These are phyloP conservation scores for Pseudopyrenochaeta lycopersici DNA, from an alignment of 2,329 filamentous ascomycete genomes.

Conservation along the genomic window DNA sequence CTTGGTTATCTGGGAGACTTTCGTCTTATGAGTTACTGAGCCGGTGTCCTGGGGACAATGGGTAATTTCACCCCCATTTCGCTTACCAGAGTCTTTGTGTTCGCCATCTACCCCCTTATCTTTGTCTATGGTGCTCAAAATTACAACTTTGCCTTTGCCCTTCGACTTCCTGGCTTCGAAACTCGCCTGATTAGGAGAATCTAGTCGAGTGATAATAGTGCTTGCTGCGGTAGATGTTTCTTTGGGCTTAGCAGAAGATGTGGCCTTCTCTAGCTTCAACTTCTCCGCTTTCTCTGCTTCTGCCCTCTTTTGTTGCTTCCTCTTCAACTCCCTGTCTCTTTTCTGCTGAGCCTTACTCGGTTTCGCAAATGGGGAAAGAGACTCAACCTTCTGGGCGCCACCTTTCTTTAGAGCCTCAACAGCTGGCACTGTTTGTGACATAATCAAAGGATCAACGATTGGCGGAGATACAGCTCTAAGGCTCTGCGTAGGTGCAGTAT, in stretches of 20 bases:
- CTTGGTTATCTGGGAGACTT: constrained; percentile 6
- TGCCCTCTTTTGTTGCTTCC: constrained; percentile 44
- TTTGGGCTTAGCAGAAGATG: constrained; percentile 4
- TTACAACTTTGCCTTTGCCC: constrained; percentile 1
- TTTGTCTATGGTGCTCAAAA: neutral
- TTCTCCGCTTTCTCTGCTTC: constrained; percentile 27
- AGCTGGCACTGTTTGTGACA: neutral
- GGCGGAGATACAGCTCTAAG: neutral
- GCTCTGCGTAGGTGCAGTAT: neutral
- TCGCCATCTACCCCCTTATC: neutral
- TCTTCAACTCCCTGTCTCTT: constrained; percentile 47
- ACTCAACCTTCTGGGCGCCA: constrained; percentile 38
- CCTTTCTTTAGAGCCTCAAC: constrained; percentile 24
- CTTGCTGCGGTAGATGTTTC: neutral
- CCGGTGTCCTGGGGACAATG: constrained; percentile 8
- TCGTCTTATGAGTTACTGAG: constrained; percentile 25
- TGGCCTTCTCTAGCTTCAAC: constrained; percentile 13
- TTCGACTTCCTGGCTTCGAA: constrained; percentile 2
- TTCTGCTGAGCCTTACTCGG: constrained; percentile 37
- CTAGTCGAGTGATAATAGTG: too few relatives aligned
- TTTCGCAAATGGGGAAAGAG: constrained; percentile 40
- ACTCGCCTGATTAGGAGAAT: neutral
- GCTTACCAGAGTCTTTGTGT: constrained; percentile 13
- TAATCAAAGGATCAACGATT: too few relatives aligned
- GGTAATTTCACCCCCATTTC: constrained; percentile 12